Evolutionary conservation across 345 rosid species (phyloP).

Genomic region (Orychophragmus violaceus): DNA sequence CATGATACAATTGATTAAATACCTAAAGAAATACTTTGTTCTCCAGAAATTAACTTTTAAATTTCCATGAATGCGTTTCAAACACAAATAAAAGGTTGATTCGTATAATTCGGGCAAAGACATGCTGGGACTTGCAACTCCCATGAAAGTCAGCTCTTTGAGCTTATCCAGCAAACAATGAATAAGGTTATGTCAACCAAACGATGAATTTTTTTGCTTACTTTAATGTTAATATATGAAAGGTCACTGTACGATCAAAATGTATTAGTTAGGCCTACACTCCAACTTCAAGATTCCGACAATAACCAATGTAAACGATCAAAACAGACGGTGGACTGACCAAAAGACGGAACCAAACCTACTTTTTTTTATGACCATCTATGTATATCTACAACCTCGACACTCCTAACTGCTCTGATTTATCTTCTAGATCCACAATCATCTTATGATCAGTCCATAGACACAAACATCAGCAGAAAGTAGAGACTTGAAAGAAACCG

Average conservation of each 20-base stretch:
- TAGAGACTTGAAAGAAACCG: not conserved
- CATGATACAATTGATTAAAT: conserved; percentile 14
- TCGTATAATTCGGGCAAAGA: not conserved
- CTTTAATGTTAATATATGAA: not conserved
- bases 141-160: too few species aligned
- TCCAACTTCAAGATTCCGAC: not conserved
- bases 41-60: not conserved
- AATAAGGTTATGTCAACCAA: too few species aligned
- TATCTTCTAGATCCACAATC: not conserved
- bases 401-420: not conserved
- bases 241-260: not conserved
- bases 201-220: not conserved
- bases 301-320: not conserved
- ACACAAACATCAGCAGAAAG: conserved; percentile 2
- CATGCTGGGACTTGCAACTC: not conserved
- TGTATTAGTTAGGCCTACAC: not conserved
- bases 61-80: not conserved
- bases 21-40: not conserved
- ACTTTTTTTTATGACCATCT: not conserved
- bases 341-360: not conserved
- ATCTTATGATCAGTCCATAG: conserved; percentile 1
- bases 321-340: not conserved
- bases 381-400: not conserved
- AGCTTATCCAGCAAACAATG: too few species aligned
- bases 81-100: not conserved